A percentile compares a stretch with the other conserved stretches of the same genome.
Evolutionary conservation across 1,284 basidiomycete species (phyloP).

Genomic region (Microbotryum scabiosae): DNA sequence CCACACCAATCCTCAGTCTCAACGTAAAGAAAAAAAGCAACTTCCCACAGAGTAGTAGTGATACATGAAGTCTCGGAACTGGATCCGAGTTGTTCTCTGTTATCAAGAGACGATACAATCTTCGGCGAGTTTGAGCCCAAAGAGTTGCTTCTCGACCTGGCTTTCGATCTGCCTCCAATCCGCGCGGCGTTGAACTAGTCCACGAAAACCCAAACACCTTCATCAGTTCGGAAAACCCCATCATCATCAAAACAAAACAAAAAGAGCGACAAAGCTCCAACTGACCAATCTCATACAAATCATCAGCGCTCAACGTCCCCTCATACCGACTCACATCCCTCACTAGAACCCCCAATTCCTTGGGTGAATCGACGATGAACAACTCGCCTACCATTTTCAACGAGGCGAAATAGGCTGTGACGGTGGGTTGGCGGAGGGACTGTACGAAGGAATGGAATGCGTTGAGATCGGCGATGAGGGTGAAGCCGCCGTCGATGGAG

Average conservation of each 20-base stretch:
- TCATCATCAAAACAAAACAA: neutral
- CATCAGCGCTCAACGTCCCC: constrained; percentile 82
- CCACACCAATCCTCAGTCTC: too few relatives aligned
- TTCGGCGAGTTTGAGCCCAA: constrained; percentile 31
- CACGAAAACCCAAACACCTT: neutral
- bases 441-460: constrained; percentile 81
- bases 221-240: neutral
- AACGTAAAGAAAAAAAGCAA: too few relatives aligned
- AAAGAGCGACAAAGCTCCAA: neutral
- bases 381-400: constrained; percentile 95
- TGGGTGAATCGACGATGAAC: constrained; percentile 59
- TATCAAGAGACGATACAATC: constrained; percentile 28
- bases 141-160: constrained; percentile 68
- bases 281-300: constrained; percentile 65
- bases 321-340: constrained; percentile 88
- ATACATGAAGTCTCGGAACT: too few relatives aligned
- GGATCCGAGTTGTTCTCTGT: too few relatives aligned
- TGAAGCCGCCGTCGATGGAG: constrained; percentile 83
- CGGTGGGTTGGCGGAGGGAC: constrained; percentile 57
- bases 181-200: constrained; percentile 51
- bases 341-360: constrained; percentile 89
- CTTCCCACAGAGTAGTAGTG: too few relatives aligned
- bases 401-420: constrained; percentile 80
- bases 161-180: constrained; percentile 98
- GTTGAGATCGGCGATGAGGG: constrained; percentile 92